Conservation (phyloP, 2,329 filamentous ascomycete genomes). For the Periconia macrospinosa region DNA sequence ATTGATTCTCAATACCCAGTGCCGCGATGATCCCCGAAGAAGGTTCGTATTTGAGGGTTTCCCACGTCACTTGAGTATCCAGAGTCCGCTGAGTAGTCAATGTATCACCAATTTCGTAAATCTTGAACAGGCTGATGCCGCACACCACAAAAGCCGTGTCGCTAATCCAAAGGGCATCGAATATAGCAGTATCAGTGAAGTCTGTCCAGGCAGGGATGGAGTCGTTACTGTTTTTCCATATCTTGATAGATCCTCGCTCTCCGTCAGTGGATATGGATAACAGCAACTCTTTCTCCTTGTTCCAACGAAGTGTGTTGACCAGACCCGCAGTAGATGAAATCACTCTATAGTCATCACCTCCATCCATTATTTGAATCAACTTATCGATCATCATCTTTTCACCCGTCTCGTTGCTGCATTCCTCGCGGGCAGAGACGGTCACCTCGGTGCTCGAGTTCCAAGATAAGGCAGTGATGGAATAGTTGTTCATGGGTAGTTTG, state of each 20-base stretch:
- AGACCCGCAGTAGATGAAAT: conserved; percentile 42
- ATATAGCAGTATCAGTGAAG: conserved; percentile 45
- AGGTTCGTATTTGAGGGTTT: conserved; percentile 44
- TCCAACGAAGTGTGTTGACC: conserved; percentile 42
- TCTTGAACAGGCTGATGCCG: conserved; percentile 43
- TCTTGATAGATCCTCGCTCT: conserved; percentile 41
- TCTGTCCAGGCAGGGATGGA: conserved; percentile 45
- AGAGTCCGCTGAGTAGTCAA: conserved; percentile 33
- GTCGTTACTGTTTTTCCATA: conserved; percentile 40
- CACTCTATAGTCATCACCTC: conserved; percentile 31
- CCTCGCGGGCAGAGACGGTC: conserved; percentile 38
- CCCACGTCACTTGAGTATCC: conserved; percentile 38
- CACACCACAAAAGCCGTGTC: conserved; percentile 49
- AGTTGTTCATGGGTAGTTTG: conserved; percentile 31
- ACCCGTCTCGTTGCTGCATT: conserved; percentile 38
- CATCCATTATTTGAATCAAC: conserved; percentile 37
- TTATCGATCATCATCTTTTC: conserved; percentile 43
- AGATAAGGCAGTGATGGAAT: conserved; percentile 39
- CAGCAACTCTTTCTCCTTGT: conserved; percentile 34
- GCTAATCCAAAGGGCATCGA: conserved; percentile 49
- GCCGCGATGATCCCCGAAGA: conserved; percentile 45
- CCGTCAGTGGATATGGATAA: conserved; percentile 44
- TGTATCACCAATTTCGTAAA: conserved; percentile 38
- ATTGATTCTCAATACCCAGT: conserved; percentile 27
- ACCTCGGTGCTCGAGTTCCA: conserved; percentile 39